phyloP scores from a whole-genome alignment of 257 asterid genomes.

The Misopates orontium region DNA sequence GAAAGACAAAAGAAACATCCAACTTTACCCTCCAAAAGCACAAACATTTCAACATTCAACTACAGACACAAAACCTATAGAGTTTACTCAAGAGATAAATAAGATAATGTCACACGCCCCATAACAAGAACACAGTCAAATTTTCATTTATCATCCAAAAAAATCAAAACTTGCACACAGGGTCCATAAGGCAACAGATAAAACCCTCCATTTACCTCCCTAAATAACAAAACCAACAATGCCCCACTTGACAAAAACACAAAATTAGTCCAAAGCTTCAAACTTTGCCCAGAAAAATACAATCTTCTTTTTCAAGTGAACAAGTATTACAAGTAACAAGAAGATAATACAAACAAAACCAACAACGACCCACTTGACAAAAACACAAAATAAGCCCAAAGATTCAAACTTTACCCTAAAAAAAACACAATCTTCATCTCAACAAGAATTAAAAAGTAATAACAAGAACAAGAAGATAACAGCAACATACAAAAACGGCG shows the following conservation, averaged over 20 bases:
- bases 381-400: no score
- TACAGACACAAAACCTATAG: slow-evolving; percentile 3
- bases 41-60: background rate
- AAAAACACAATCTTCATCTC: background rate
- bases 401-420: background rate
- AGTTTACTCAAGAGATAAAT: background rate
- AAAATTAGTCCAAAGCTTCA: background rate
- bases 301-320: background rate
- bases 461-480: background rate
- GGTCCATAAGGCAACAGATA: no score
- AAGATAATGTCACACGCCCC: no score
- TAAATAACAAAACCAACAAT: no score
- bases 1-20: background rate
- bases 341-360: slow-evolving; percentile 36
- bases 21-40: slow-evolving; percentile 3
- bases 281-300: background rate
- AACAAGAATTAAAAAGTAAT: background rate
- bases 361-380: no score
- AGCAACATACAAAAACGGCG: slow-evolving; percentile 66
- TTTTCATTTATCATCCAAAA: no score
- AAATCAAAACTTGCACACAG: no score
- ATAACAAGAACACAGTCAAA: no score
- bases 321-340: background rate
- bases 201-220: no score
- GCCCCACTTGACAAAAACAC: no score